phyloP scores from a whole-genome alignment of 371 early-diverging fungal genomes.

The Mucor velutinosus region DNA sequence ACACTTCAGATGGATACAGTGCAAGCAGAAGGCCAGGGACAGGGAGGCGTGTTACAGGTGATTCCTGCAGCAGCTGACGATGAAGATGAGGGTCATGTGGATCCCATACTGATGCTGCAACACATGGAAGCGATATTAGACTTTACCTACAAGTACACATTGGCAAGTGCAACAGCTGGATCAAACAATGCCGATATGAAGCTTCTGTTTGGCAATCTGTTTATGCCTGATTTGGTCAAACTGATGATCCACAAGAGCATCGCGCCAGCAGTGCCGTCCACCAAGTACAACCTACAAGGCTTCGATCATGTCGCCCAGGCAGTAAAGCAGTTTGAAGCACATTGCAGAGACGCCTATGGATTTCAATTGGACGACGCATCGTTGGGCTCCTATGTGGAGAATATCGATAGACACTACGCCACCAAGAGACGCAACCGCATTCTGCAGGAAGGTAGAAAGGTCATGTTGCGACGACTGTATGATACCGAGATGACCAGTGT shows the following conservation, averaged over 20 bases:
- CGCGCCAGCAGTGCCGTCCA: conserved; percentile 26
- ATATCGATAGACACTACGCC: conserved; percentile 45
- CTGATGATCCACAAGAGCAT: conserved; percentile 18
- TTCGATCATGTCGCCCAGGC: conserved; percentile 20
- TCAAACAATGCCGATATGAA: not conserved
- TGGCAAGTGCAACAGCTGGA: not conserved
- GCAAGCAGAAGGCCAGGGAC: not conserved
- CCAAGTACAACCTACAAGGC: conserved; percentile 13
- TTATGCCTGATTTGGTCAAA: conserved; percentile 18
- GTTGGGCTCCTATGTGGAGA: conserved; percentile 20
- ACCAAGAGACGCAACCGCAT: conserved; percentile 35
- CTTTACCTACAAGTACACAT: conserved; percentile 20
- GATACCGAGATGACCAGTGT: conserved; percentile 33
- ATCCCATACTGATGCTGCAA: conserved; percentile 14
- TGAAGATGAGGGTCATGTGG: not conserved
- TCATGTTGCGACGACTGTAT: conserved; percentile 47
- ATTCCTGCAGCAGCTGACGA: not conserved
- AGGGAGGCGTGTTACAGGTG: conserved; percentile 11
- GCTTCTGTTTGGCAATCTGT: conserved; percentile 25
- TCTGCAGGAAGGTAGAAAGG: conserved; percentile 35
- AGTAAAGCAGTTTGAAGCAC: conserved; percentile 16
- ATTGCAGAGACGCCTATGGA: conserved; percentile 11
- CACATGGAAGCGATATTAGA: conserved; percentile 18
- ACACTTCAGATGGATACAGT: conserved; percentile 3
- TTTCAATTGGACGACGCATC: not conserved